Percentiles rank a stretch among this genome's conserved stretches.
phyloP scores from a whole-genome alignment of 2,329 filamentous ascomycete species.

The Colletotrichum tropicale region DNA sequence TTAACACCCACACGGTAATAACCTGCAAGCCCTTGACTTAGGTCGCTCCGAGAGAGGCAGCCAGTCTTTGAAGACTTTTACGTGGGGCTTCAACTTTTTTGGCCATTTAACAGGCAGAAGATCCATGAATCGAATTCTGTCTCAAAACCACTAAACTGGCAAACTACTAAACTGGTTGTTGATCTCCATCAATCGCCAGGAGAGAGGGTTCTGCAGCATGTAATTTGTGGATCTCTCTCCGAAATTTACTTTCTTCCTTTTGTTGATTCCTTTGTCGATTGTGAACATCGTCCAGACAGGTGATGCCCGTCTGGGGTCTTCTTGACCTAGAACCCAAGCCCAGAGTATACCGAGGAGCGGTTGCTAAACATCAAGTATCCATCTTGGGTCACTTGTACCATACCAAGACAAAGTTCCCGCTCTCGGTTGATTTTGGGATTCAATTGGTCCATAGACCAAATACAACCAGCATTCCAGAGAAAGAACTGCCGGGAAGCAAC shows the following conservation, averaged over 20 bases:
- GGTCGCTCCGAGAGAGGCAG: no score
- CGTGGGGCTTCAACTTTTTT: no score
- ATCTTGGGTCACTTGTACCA: no score
- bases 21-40: no score
- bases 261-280: background rate
- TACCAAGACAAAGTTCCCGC: no score
- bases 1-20: no score
- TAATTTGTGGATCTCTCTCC: background rate
- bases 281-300: background rate
- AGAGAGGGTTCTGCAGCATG: background rate
- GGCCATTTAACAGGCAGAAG: background rate
- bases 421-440: no score
- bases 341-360: no score
- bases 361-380: no score
- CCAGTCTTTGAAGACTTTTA: no score
- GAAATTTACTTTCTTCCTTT: background rate
- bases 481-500: background rate
- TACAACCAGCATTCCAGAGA: background rate
- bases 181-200: rapidly evolving
- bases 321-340: no score
- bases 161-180: background rate
- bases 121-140: background rate
- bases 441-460: background rate
- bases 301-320: background rate
- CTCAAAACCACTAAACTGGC: background rate